A percentile compares a stretch with the other conserved stretches of the same genome.
Conservation (phyloP, 768 basidiomycete genomes). For the Thelephora ganbajun region DNA sequence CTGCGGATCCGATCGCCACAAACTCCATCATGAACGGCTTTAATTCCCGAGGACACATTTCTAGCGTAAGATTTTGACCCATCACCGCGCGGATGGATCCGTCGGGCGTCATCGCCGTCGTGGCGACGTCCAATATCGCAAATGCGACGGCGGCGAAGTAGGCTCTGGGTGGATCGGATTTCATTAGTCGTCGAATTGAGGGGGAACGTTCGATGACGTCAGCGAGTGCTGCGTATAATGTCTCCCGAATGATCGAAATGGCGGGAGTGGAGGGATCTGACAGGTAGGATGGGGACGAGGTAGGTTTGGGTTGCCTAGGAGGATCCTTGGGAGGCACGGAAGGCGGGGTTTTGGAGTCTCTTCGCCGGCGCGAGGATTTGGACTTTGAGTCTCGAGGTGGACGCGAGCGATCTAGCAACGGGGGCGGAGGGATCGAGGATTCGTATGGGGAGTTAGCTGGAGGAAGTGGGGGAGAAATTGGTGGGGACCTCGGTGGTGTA, state of each 20-base stretch:
- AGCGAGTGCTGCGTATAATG: slow-evolving; percentile 69
- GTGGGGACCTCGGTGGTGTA: slow-evolving; percentile 40
- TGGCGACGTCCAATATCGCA: slow-evolving; percentile 59
- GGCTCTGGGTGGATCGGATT: slow-evolving; percentile 52
- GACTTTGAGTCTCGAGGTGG: slow-evolving; percentile 9
- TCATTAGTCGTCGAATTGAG: slow-evolving; percentile 40
- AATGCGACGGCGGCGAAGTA: slow-evolving; percentile 68
- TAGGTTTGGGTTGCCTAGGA: slow-evolving; percentile 4
- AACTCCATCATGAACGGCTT: slow-evolving; percentile 63
- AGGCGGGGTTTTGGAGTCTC: slow-evolving; percentile 11
- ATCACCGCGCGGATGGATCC: slow-evolving; percentile 31
- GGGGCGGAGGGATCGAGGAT: slow-evolving; percentile 8
- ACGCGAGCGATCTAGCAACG: slow-evolving; percentile 12
- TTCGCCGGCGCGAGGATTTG: slow-evolving; percentile 2
- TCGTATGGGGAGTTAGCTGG: slow-evolving; percentile 3
- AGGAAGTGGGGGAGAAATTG: slow-evolving; percentile 11
- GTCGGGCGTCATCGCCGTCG: slow-evolving; percentile 27
- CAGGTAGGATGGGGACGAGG: slow-evolving; percentile 17
- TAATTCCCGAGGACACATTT: slow-evolving; percentile 47
- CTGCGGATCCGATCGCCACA: slow-evolving; percentile 35
- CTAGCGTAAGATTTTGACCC: slow-evolving; percentile 39
- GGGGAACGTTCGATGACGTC: slow-evolving; percentile 48
- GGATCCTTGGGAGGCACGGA: slow-evolving; percentile 17
- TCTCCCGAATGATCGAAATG: slow-evolving; percentile 74
- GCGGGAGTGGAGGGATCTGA: slow-evolving; percentile 31